A percentile compares a stretch with the other conserved stretches of the same genome.
Evolutionary conservation across 2,329 filamentous ascomycete species (phyloP).

Genomic region (Penicillium sp.): DNA sequence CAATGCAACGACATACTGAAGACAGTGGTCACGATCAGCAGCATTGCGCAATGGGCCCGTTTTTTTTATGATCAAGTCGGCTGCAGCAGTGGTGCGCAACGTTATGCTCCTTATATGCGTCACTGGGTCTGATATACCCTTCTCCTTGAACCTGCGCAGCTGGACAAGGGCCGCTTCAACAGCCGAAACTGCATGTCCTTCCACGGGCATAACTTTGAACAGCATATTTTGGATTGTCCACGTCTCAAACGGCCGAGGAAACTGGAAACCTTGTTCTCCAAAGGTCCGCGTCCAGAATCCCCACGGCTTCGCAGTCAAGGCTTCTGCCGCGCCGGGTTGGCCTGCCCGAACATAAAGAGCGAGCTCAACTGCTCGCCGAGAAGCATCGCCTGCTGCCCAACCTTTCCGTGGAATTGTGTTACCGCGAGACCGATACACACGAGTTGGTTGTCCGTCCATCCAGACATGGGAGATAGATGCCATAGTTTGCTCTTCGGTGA

Average conservation of each 20-base stretch:
- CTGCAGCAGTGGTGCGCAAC: slow-evolving; percentile 31
- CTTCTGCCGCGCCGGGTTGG: slow-evolving; percentile 30
- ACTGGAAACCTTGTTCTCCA: slow-evolving; percentile 17
- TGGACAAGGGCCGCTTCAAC: slow-evolving; percentile 32
- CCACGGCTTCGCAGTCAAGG: slow-evolving; percentile 32
- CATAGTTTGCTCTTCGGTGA: slow-evolving; percentile 33
- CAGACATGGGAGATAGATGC: slow-evolving; percentile 41
- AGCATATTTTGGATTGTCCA: slow-evolving; percentile 26
- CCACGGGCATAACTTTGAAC: slow-evolving; percentile 29
- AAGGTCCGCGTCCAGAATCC: slow-evolving; percentile 36
- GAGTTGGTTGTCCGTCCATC: slow-evolving; percentile 39
- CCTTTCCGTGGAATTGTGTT: slow-evolving; percentile 43
- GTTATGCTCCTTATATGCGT: slow-evolving; percentile 26
- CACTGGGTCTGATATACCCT: slow-evolving; percentile 9
- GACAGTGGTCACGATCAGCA: slow-evolving; percentile 38
- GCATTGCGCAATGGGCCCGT: slow-evolving; percentile 24
- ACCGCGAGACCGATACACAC: slow-evolving; percentile 32
- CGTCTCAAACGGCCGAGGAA: slow-evolving; percentile 18
- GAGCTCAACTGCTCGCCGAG: slow-evolving; percentile 42
- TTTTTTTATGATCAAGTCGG: slow-evolving; percentile 37
- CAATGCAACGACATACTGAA: slow-evolving; percentile 37
- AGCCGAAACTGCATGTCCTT: slow-evolving; percentile 37
- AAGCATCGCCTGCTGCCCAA: slow-evolving; percentile 45
- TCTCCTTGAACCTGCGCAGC: slow-evolving; percentile 7
- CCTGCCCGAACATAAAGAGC: slow-evolving; percentile 28